These are phyloP conservation scores for Saccharomycopsis sp. DNA, from an alignment of 805 yeast genomes.

Conservation along the genomic window DNA sequence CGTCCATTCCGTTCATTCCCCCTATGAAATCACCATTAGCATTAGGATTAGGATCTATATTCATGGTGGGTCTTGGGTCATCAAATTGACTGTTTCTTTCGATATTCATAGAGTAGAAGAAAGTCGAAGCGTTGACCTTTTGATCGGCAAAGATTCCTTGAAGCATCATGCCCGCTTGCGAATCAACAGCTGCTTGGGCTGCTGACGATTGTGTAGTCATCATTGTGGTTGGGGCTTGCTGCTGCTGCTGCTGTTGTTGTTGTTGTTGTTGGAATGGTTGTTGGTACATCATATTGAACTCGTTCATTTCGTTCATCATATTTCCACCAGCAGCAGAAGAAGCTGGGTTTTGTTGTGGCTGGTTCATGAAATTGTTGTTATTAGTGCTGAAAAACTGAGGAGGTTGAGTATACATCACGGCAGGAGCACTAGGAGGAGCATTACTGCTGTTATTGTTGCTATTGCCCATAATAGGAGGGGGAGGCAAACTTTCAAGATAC, in stretches of 20 bases:
- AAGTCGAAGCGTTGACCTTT: constrained; percentile 9
- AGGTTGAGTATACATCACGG: not conserved
- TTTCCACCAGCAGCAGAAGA: not conserved
- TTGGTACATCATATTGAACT: not conserved
- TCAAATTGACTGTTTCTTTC: constrained; percentile 14
- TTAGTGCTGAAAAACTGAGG: not conserved
- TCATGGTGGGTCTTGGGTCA: not conserved
- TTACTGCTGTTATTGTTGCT: not conserved
- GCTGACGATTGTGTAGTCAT: not conserved
- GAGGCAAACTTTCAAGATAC: not conserved
- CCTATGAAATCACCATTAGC: not conserved
- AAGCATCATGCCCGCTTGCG: constrained; percentile 4
- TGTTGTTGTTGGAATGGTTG: constrained; percentile 6
- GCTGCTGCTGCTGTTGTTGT: constrained; percentile 4
- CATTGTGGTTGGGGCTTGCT: constrained; percentile 1
- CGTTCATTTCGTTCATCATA: constrained; percentile 3
- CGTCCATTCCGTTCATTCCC: not conserved
- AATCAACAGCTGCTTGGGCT: not conserved
- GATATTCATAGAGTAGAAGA: constrained; percentile 12
- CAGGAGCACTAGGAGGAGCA: not conserved
- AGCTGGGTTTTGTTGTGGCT: constrained; percentile 4
- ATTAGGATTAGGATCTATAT: not conserved
- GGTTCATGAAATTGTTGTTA: not conserved
- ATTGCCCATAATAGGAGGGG: not conserved
- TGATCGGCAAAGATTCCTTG: constrained; percentile 7